phyloP scores from a whole-genome alignment of 306 rosid species.

The Hippophae rhamnoides region DNA sequence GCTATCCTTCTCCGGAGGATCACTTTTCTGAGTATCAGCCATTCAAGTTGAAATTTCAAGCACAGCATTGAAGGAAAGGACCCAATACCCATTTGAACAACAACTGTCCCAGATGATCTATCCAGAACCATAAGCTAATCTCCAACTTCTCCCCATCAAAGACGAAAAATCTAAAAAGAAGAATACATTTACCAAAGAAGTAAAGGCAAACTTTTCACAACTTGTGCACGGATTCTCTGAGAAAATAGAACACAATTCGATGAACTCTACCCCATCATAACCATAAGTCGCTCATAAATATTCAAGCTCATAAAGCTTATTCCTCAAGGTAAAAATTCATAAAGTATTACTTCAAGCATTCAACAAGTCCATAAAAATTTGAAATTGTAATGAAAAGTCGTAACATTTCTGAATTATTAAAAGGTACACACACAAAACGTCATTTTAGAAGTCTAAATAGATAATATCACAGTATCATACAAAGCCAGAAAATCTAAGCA shows the following conservation, averaged over 20 bases:
- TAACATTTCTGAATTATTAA: too few species aligned
- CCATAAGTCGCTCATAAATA: constrained; percentile 16
- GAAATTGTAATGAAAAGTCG: too few species aligned
- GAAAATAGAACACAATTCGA: constrained; percentile 1
- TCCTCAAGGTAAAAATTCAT: constrained; percentile 8
- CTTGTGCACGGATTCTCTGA: constrained; percentile 16
- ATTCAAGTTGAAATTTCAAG: constrained; percentile 66
- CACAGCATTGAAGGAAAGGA: constrained; percentile 30
- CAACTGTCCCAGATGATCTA: constrained; percentile 29
- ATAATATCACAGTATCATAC: too few species aligned
- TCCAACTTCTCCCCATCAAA: constrained; percentile 55
- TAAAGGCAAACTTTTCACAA: constrained; percentile 14
- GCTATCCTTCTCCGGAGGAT: constrained; percentile 58
- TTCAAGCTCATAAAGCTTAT: constrained; percentile 30
- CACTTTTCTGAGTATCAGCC: constrained; percentile 70
- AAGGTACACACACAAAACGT: too few species aligned
- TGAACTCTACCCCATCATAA: constrained; percentile 46
- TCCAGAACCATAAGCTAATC: constrained; percentile 28
- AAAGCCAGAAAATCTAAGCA: too few species aligned
- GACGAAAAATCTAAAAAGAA: background rate
- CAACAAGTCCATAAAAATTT: background rate
- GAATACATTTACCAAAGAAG: constrained; percentile 1
- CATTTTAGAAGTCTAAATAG: too few species aligned
- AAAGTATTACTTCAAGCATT: constrained; percentile 12
- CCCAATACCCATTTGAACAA: constrained; percentile 65